Evolutionary conservation across 768 basidiomycete species (phyloP).

Genomic region (Rubroboletus pulcherrimus): DNA sequence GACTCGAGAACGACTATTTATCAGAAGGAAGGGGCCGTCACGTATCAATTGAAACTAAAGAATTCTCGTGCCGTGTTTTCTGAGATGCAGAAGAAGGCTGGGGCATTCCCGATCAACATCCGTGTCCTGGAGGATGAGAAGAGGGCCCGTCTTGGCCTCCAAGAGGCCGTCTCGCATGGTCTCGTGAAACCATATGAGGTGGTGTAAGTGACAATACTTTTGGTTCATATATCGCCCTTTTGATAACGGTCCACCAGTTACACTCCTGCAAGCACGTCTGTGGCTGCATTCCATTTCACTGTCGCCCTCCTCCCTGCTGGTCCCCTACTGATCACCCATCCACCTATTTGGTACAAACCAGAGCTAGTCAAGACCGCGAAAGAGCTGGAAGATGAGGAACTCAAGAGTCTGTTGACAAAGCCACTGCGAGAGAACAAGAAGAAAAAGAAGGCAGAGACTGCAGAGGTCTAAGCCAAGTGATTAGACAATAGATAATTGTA

Average conservation of each 20-base stretch:
- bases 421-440: slow-evolving; percentile 88
- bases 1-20: slow-evolving; percentile 91
- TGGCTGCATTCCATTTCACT: slow-evolving; percentile 97
- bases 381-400: slow-evolving; percentile 81
- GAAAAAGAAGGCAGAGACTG: slow-evolving; percentile 74
- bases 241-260: slow-evolving; percentile 43
- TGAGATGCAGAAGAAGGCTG: slow-evolving; percentile 97
- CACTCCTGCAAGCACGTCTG: slow-evolving; percentile 77
- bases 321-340: slow-evolving; percentile 80
- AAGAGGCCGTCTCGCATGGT: slow-evolving; percentile 93
- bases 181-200: slow-evolving; percentile 95
- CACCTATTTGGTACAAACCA: slow-evolving; percentile 90
- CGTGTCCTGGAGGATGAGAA: slow-evolving; percentile 95
- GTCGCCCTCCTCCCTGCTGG: slow-evolving; percentile 90
- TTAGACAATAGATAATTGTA: slow-evolving; percentile 15
- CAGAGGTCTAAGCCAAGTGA: slow-evolving; percentile 32
- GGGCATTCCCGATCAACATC: slow-evolving; percentile 96
- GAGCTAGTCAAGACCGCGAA: slow-evolving; percentile 89
- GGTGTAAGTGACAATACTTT: slow-evolving; percentile 50
- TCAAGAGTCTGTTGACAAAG: slow-evolving; percentile 74
- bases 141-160: slow-evolving; percentile 88
- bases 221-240: not conserved
- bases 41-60: slow-evolving; percentile 97
- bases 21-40: slow-evolving; percentile 81
- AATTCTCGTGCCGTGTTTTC: slow-evolving; percentile 95